Conservation (phyloP, 2,329 filamentous ascomycete species). For the Diaporthe destruens region DNA sequence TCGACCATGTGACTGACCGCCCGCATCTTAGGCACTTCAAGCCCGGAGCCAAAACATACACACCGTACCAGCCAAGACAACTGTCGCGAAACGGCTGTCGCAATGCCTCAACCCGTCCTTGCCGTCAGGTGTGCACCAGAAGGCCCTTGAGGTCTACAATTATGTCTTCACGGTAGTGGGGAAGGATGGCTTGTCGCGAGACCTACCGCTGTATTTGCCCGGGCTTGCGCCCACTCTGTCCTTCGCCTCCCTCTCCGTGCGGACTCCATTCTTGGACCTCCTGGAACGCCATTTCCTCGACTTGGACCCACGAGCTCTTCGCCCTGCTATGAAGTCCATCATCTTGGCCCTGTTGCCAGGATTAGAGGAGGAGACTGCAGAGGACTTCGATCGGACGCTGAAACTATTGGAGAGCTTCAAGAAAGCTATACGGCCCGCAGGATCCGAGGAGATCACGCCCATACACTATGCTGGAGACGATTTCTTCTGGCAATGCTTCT, state of each 20-base stretch:
- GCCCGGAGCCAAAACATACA: constrained; percentile 79
- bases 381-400: constrained; percentile 93
- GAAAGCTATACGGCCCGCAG: constrained; percentile 69
- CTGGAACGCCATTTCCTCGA: constrained; percentile 84
- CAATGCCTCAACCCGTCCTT: constrained; percentile 95
- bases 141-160: constrained; percentile 92
- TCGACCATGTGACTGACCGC: constrained; percentile 46
- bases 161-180: constrained; percentile 91
- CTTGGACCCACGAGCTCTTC: constrained; percentile 77
- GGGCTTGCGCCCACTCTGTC: constrained; percentile 90
- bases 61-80: constrained; percentile 82
- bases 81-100: constrained; percentile 89
- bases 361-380: constrained; percentile 94
- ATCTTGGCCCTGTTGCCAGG: constrained; percentile 91
- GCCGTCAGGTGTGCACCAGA: constrained; percentile 97
- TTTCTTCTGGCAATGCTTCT: constrained; percentile 99
- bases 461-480: constrained; percentile 76
- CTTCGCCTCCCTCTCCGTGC: constrained; percentile 93
- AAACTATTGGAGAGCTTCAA: constrained; percentile 84
- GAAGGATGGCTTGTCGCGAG: constrained; percentile 81
- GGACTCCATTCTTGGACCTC: constrained; percentile 85
- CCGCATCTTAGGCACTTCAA: constrained; percentile 81
- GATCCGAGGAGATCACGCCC: constrained; percentile 62
- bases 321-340: constrained; percentile 90
- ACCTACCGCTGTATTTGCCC: constrained; percentile 89